Percentiles rank a stretch among this genome's conserved stretches.
Evolutionary conservation across 352 stramenopile species (phyloP).

Genomic region (Pythium chondricola): DNA sequence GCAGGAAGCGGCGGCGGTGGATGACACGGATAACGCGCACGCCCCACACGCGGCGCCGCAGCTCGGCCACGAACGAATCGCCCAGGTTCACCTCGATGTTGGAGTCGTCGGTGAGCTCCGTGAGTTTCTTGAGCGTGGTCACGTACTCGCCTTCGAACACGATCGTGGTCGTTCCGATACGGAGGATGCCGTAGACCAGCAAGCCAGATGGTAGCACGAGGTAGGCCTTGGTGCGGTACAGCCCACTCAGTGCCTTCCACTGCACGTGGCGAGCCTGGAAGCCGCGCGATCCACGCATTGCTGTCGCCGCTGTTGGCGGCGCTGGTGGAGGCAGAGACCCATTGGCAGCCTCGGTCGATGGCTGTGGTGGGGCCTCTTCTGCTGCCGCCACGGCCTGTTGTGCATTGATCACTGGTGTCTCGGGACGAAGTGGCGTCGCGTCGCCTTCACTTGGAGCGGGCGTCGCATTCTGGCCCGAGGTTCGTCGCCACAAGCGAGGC

Average conservation of each 20-base stretch:
- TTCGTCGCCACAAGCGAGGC: conserved; percentile 8
- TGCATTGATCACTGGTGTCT: conserved; percentile 1
- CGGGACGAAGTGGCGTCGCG: not conserved
- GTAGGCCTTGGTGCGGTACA: conserved; percentile 76
- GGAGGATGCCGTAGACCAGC: conserved; percentile 66
- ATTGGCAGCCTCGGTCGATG: conserved; percentile 1
- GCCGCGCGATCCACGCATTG: conserved; percentile 24
- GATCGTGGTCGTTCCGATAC: conserved; percentile 63
- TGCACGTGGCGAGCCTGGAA: conserved; percentile 48
- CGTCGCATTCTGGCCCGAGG: conserved; percentile 8
- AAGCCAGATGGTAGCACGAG: conserved; percentile 64
- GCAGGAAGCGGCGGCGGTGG: conserved; percentile 64
- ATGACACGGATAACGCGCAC: conserved; percentile 78
- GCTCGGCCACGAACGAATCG: conserved; percentile 54
- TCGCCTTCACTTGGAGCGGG: conserved; percentile 1
- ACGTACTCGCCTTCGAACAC: conserved; percentile 80
- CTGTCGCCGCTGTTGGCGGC: not conserved
- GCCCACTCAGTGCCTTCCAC: conserved; percentile 53
- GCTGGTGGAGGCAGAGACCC: not conserved
- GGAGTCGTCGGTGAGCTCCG: conserved; percentile 39
- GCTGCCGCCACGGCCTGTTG: not conserved
- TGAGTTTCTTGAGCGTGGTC: conserved; percentile 53
- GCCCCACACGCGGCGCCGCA: conserved; percentile 71
- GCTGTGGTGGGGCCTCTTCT: conserved; percentile 7
- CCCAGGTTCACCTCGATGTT: conserved; percentile 31